Evolutionary conservation across 257 asterid species (phyloP), one percentile per base, ranked within the genome.

Genomic region (Capsicum baccatum): DNA sequence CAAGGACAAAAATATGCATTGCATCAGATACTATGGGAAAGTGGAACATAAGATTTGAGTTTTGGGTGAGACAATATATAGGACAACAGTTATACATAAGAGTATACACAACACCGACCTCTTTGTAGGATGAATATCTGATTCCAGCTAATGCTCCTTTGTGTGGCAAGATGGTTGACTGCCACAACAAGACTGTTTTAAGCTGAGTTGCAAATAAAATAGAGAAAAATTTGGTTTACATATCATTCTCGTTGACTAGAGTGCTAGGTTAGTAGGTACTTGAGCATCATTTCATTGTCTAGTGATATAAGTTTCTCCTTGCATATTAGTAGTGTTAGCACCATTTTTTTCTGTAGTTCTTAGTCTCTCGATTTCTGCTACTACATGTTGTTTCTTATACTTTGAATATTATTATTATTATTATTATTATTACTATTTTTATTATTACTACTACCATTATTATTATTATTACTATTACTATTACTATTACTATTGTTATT

Each of bases 31-130:
- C 92, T 16, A 95, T 93, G 8, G 97, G 95, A 50, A 93, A 91
- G 94, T 93, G 97, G 97, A 88, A 93, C 85, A 62, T 93, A 89
- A 91, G 95, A 78, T 91, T 94, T 2, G 95, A 93, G 89, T 92
- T 87, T 79, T 93, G 97, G 97, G 95, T 92, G 1, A 83, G 97
- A 69, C 95, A 91, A 3, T 93, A 90, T 87, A 86, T 93, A 6
- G 95, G 95, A 26, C 97, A 92, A 12, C 95, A 93, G 50, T 83
- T 92, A 42, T 92, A 93, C 57, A 82, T 93, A 15, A 83, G 94
- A 80, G 97, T 93, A 39, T 91, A 86, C 88, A 92, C 97, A 0
- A 48, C 88, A 0, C 91, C 97, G 15, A 92, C 90, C 11, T 93
- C 97, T 0, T 85, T 90, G 82, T 90, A 94, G 82, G 97, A 93